A percentile compares a stretch with the other conserved stretches of the same genome.
These are phyloP conservation scores for Trichocladium uniseriatum DNA, from an alignment of 495 filamentous ascomycete genomes.

Conservation along the genomic window DNA sequence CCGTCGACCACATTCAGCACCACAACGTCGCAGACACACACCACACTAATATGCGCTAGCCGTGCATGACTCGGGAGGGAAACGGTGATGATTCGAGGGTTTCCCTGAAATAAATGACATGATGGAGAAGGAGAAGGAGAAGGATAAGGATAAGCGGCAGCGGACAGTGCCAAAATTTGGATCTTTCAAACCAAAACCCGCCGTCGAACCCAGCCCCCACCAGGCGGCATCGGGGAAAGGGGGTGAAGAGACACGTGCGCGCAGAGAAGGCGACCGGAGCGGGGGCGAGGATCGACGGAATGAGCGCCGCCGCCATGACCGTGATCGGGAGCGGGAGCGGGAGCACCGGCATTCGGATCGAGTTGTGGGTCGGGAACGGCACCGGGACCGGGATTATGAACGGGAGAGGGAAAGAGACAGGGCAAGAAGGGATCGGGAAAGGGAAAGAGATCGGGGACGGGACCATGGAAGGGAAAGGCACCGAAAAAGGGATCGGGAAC, in stretches of 20 bases:
- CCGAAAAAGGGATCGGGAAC: not conserved
- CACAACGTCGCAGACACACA: too few species aligned
- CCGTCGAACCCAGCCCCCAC: too few species aligned
- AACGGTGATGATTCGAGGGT: too few species aligned
- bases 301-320: too few species aligned
- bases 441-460: not conserved
- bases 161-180: constrained; percentile 53
- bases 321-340: too few species aligned
- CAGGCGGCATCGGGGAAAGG: too few species aligned
- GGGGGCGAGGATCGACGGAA: too few species aligned
- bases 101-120: not conserved
- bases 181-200: constrained; percentile 55
- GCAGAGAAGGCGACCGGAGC: too few species aligned
- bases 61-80: too few species aligned
- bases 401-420: not conserved
- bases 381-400: constrained; percentile 14
- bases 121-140: constrained; percentile 17
- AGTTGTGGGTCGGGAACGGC: not conserved
- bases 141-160: constrained; percentile 3
- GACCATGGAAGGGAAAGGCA: not conserved
- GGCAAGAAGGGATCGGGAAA: not conserved
- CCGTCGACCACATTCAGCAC: too few species aligned
- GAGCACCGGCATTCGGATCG: not conserved
- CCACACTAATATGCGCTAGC: too few species aligned
- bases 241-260: too few species aligned